Base-by-base conservation (phyloP, 495 filamentous ascomycete genomes). In the Aspergillus sclerotiicarbonarius region DNA sequence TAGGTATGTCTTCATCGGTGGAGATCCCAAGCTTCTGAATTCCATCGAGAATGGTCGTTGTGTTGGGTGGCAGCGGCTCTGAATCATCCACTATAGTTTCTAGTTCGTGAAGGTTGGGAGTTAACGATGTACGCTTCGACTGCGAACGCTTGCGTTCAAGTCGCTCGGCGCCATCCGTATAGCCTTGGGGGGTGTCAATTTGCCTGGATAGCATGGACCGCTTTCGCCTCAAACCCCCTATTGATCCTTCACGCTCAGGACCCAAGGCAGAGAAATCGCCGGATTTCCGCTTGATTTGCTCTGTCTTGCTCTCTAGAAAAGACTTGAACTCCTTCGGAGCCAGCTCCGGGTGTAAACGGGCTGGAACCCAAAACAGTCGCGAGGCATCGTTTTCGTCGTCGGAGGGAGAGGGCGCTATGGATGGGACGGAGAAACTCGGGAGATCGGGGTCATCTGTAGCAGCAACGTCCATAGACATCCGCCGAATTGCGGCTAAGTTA, bases 391-490 rank as follows among this genome's bases (percentile, higher is more conserved):
- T 87, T 67, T 96, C 93, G 60, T 91, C 89, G 48, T 84, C 83
- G 6, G 76, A 75, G 32, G 86, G 85, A 7, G 85, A 86, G 8
- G 92, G 90, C 7, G 92, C 85, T 58, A 85, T 79, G 4, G 90
- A 84, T 1, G 92, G 88, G 62, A 90, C 84, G 25, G 75, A 65
- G 49, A 83, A 96, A 12, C 88, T 87, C 32, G 95, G 91, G 53
- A 99, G 79, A 71, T 99, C 94, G 5, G 94, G 94, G 69, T 99
- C 94, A 54, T 84, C 86, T n/a, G 88, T 84, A 41, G 87, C 89
- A 53, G 90, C 89, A 13, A 96, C 94, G 72, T 97, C 92, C 95
- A 99, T 98, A 15, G 94, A 98, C 90, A 99, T 93, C 56, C 94
- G 87, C 59, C 94, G 86, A 57, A 99, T 84, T 12, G 95, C 94